Conservation (phyloP, 345 rosid genomes). For the Anacardium occidentale region DNA sequence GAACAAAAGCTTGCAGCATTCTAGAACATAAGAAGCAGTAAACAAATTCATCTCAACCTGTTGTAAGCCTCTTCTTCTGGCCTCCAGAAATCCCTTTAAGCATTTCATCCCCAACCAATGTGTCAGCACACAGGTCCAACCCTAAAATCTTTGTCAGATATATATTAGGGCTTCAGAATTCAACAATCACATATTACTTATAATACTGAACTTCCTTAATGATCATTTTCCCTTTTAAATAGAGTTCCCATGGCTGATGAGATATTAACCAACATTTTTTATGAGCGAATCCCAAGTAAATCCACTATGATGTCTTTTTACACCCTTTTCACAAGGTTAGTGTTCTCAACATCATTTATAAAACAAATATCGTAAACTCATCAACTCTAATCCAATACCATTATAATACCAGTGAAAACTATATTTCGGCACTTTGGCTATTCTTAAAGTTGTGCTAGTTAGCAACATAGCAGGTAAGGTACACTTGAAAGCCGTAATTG, state of each 20-base stretch:
- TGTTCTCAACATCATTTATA: background rate
- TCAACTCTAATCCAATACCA: background rate
- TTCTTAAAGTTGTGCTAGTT: background rate
- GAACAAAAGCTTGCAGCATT: slow-evolving; percentile 18
- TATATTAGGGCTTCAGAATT: slow-evolving; percentile 41
- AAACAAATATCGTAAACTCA: background rate
- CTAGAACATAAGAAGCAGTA: background rate
- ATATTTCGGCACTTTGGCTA: background rate
- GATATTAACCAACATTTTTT: background rate
- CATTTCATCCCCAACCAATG: slow-evolving; percentile 98
- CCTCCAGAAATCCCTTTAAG: slow-evolving; percentile 99
- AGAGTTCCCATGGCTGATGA: background rate
- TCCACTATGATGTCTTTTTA: background rate
- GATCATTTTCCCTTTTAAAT: background rate
- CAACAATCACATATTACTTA: slow-evolving; percentile 3
- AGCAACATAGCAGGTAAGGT: background rate
- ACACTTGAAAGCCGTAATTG: background rate
- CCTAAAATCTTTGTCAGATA: slow-evolving; percentile 94
- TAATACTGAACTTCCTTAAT: background rate
- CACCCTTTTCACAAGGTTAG: background rate
- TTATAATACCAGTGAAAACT: background rate
- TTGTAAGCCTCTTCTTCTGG: slow-evolving; percentile 95
- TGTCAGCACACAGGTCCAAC: slow-evolving; percentile 89
- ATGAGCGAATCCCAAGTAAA: background rate
- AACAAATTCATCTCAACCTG: slow-evolving; percentile 49